These are phyloP conservation scores for Phalaenopsis equestris DNA, from an alignment of 106 monocot genomes.

Conservation along the genomic window DNA sequence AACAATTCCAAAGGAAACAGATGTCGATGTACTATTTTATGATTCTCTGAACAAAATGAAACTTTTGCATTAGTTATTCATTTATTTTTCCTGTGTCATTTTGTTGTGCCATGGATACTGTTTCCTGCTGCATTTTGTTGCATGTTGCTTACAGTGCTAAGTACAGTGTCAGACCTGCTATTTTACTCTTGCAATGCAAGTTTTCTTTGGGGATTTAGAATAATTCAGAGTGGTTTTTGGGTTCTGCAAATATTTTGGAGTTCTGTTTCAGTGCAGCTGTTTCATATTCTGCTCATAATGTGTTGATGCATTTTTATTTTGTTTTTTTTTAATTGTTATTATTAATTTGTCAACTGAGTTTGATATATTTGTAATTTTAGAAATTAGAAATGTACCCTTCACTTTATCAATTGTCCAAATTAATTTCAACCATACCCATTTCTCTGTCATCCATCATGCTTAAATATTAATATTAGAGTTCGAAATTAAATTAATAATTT, in stretches of 20 bases:
- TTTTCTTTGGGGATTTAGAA: neutral
- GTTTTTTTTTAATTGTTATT: no score
- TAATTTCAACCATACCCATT: no score
- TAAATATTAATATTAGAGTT: no score
- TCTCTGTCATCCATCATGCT: no score
- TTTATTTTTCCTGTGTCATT: conserved; percentile 6
- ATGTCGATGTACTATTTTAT: conserved; percentile 51
- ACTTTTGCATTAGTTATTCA: neutral
- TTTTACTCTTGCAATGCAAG: neutral
- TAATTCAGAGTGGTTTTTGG: neutral
- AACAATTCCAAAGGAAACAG: conserved; percentile 19
- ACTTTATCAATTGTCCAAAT: no score
- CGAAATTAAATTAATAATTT: no score
- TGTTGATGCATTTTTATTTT: neutral
- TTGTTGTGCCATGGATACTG: neutral
- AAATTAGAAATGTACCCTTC: no score
- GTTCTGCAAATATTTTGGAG: neutral
- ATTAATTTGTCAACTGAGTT: neutral
- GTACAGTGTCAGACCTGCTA: neutral
- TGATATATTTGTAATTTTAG: neutral
- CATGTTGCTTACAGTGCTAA: neutral
- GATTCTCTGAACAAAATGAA: neutral
- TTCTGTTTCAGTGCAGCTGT: neutral
- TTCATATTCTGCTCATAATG: neutral
- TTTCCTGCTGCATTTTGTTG: neutral